A percentile compares a stretch with the other conserved stretches of the same genome.
Evolutionary conservation across 345 rosid genomes (phyloP).

Genomic region (Eucalyptus tenuipes): DNA sequence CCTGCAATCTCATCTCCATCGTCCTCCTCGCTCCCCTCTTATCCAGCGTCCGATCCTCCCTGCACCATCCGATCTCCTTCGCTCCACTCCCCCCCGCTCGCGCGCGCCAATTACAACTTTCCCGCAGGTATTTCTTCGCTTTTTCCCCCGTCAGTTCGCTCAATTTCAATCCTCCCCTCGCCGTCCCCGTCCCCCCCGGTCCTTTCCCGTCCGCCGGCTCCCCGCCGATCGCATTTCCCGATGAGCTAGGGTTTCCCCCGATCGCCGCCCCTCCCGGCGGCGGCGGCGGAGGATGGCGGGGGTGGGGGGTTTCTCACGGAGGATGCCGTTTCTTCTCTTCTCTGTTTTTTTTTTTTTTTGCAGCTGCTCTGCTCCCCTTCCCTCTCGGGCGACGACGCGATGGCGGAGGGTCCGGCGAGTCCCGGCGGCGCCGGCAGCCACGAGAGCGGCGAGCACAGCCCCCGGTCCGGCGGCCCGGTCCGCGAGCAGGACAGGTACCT

Average conservation of each 20-base stretch:
- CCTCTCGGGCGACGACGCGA: slow-evolving; percentile 2
- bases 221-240: not conserved
- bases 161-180: not conserved
- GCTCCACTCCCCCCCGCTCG: not conserved
- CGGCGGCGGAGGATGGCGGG: not conserved
- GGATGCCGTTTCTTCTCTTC: not conserved
- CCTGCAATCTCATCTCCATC: slow-evolving; percentile 40
- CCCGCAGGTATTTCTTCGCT: not conserved
- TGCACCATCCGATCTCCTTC: slow-evolving; percentile 48
- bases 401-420: slow-evolving; percentile 42
- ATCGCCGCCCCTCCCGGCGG: not conserved
- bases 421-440: slow-evolving; percentile 76
- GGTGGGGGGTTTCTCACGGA: not conserved
- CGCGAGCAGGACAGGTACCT: slow-evolving; percentile 91
- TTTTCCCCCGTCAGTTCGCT: not conserved
- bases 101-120: not conserved
- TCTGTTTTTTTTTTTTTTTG: not conserved
- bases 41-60: slow-evolving; percentile 93
- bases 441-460: slow-evolving; percentile 88
- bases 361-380: not conserved
- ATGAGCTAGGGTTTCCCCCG: not conserved
- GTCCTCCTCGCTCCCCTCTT: slow-evolving; percentile 41
- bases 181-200: not conserved
- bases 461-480: slow-evolving; percentile 38
- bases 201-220: not conserved